Percentiles rank a stretch among this genome's conserved stretches.
Evolutionary conservation across 1,284 basidiomycete species (phyloP).

Genomic region (Rhizoctonia solani): DNA sequence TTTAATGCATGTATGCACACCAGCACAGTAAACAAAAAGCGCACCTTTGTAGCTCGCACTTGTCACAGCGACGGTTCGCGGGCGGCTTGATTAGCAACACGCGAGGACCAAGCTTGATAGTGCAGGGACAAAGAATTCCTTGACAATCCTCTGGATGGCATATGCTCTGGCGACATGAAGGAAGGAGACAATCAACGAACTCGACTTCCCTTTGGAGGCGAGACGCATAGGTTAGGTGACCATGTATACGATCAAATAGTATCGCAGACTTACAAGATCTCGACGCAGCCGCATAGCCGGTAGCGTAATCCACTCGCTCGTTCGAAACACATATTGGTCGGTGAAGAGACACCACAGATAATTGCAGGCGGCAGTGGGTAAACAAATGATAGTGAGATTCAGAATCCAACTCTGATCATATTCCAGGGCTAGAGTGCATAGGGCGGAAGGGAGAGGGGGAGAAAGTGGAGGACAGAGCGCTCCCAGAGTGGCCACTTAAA

Average conservation of each 20-base stretch:
- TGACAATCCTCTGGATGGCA: conserved; percentile 33
- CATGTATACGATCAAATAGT: neutral
- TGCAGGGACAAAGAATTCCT: conserved; percentile 29
- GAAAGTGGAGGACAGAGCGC: conserved; percentile 10
- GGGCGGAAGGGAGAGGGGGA: conserved; percentile 7
- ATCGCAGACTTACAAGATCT: conserved; percentile 16
- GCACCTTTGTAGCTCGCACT: conserved; percentile 32
- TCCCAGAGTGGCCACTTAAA: neutral
- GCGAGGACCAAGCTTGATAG: conserved; percentile 22
- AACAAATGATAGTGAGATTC: conserved; percentile 24
- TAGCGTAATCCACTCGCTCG: conserved; percentile 31
- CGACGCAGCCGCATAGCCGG: conserved; percentile 26
- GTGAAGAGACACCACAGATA: conserved; percentile 33
- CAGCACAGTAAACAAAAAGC: neutral
- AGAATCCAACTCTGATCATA: conserved; percentile 16
- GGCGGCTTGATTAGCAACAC: conserved; percentile 31
- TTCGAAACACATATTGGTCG: conserved; percentile 34
- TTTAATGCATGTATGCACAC: conserved; percentile 6
- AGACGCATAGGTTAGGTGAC: neutral
- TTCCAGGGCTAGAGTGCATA: neutral
- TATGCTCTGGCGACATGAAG: conserved; percentile 34
- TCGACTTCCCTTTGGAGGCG: conserved; percentile 19
- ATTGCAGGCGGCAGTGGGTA: conserved; percentile 29
- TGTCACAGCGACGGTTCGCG: conserved; percentile 27
- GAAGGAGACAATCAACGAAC: conserved; percentile 32